A percentile compares a stretch with the other conserved stretches of the same genome.
Evolutionary conservation across 257 asterid species (phyloP).

Genomic region (Solanum ossicruentum): DNA sequence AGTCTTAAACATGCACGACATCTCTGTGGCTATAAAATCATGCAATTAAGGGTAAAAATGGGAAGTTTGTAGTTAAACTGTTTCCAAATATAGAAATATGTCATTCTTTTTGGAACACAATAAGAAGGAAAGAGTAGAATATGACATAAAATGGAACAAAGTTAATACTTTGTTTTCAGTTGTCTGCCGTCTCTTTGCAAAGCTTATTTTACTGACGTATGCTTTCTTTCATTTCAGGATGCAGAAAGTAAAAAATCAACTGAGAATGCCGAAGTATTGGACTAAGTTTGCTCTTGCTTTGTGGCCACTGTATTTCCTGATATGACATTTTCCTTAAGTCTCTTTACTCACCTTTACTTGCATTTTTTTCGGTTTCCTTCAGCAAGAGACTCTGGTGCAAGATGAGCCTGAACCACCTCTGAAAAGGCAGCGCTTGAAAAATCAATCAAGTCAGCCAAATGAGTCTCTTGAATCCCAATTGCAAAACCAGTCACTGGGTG

Average conservation of each 20-base stretch:
- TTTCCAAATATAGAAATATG: not conserved
- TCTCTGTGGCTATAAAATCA: not conserved
- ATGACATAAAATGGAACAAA: not conserved
- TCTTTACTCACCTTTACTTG: not conserved
- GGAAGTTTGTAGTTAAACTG: not conserved
- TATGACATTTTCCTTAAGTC: not conserved
- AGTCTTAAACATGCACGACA: not conserved
- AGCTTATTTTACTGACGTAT: not conserved
- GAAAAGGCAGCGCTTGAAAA: not conserved
- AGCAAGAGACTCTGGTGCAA: not conserved
- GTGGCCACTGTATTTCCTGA: not conserved
- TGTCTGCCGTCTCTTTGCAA: not conserved
- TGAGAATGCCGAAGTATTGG: not conserved
- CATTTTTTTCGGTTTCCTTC: not conserved
- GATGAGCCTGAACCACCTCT: slow-evolving; percentile 2
- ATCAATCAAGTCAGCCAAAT: not conserved
- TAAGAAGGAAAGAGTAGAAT: not conserved
- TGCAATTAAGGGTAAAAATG: not conserved
- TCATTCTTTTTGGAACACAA: not conserved
- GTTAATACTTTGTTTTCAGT: not conserved
- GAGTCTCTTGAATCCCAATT: not conserved
- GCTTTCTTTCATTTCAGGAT: not conserved
- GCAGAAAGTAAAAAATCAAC: not conserved
- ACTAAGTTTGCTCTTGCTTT: not conserved
- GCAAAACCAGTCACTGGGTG: not conserved